These are phyloP conservation scores for Mortierella sp. DNA, from an alignment of 371 early-diverging fungal species.

Conservation along the genomic window DNA sequence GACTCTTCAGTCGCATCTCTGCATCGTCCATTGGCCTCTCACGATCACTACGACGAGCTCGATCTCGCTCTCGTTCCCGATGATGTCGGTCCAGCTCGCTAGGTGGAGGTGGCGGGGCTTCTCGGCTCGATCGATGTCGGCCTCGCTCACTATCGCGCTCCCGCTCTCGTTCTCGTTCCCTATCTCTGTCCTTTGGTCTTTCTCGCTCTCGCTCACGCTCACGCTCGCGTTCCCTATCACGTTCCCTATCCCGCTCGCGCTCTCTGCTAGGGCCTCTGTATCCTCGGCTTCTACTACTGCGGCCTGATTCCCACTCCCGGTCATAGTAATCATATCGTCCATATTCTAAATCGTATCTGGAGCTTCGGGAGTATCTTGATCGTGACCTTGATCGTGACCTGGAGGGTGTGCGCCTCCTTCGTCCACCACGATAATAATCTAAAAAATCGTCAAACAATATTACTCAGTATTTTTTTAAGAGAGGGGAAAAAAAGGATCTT, in stretches of 20 bases:
- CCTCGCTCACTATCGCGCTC: conserved; percentile 28
- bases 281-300: conserved; percentile 23
- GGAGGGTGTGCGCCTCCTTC: conserved; percentile 1
- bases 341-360: conserved; percentile 27
- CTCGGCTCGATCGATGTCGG: conserved; percentile 35
- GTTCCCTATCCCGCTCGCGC: conserved; percentile 7
- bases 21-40: conserved; percentile 30
- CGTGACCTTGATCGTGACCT: conserved; percentile 37
- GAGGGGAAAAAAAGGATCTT: no score
- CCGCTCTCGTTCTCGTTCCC: conserved; percentile 3
- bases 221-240: conserved; percentile 7
- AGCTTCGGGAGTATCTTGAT: conserved; percentile 37
- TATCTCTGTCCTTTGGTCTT: conserved; percentile 15
- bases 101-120: background rate
- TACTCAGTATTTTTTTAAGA: no score
- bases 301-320: conserved; percentile 25
- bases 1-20: conserved; percentile 47
- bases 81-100: conserved; percentile 23
- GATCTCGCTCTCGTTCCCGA: conserved; percentile 27
- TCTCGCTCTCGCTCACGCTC: conserved; percentile 12
- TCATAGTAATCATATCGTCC: conserved; percentile 32
- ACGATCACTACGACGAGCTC: conserved; percentile 16
- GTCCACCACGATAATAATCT: no score
- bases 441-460: background rate
- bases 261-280: conserved; percentile 31